phyloP scores from a whole-genome alignment of 768 basidiomycete genomes.

The Xanthoconium stramineum region DNA sequence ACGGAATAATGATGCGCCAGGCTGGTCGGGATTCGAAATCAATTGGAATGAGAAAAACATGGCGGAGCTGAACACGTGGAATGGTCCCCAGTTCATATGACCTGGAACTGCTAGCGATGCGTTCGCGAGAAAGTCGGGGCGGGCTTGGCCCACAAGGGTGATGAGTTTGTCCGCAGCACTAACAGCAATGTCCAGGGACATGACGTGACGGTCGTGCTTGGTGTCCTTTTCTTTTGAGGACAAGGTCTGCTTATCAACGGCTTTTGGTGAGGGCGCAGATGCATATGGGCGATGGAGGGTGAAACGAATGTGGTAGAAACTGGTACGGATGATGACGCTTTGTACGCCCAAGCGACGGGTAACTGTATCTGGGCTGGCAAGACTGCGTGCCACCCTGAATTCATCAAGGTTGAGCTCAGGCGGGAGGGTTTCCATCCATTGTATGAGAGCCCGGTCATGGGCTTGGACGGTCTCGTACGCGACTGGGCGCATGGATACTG shows the following conservation, averaged over 20 bases:
- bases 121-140: constrained; percentile 72
- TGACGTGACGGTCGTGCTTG: constrained; percentile 41
- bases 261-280: constrained; percentile 24
- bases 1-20: constrained; percentile 73
- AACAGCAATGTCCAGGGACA: constrained; percentile 72
- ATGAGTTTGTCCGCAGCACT: constrained; percentile 76
- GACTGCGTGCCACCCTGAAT: constrained; percentile 65
- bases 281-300: constrained; percentile 81
- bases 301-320: constrained; percentile 81
- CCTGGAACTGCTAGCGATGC: constrained; percentile 70
- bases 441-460: constrained; percentile 65
- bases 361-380: constrained; percentile 59
- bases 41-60: constrained; percentile 93
- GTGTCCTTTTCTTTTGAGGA: constrained; percentile 29
- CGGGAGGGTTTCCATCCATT: constrained; percentile 79
- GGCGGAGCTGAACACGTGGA: constrained; percentile 81
- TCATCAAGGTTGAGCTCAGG: constrained; percentile 74
- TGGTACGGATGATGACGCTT: constrained; percentile 74
- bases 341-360: constrained; percentile 72
- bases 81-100: constrained; percentile 82
- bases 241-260: constrained; percentile 26
- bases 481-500: constrained; percentile 76
- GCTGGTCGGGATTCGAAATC: constrained; percentile 75
- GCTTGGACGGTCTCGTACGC: constrained; percentile 69
- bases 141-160: constrained; percentile 70